A percentile compares a stretch with the other conserved stretches of the same genome.
Conservation (phyloP, 2,329 filamentous ascomycete genomes). For the Sclerotinia sclerotiorum region DNA sequence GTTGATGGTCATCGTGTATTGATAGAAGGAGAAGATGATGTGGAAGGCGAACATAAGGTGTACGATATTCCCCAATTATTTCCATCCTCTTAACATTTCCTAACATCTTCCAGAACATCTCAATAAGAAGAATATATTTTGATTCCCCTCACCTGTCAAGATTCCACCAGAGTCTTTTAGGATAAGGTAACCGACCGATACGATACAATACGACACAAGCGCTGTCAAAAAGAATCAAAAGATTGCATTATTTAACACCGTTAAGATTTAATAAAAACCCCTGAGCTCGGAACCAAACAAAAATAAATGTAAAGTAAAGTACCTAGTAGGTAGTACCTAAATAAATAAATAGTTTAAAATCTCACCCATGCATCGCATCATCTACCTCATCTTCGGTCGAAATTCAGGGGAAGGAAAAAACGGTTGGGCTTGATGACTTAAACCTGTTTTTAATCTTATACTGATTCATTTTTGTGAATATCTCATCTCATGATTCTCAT, state of each 20-base stretch:
- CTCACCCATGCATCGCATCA: neutral
- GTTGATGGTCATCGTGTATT: slow-evolving; percentile 70
- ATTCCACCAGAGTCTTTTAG: neutral
- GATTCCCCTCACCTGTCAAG: neutral
- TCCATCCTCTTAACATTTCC: neutral
- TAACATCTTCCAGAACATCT: slow-evolving; percentile 22
- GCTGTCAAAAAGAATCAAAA: slow-evolving; percentile 3
- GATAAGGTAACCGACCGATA: neutral
- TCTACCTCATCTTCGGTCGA: too few species aligned
- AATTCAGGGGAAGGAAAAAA: slow-evolving; percentile 4
- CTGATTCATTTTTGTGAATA: neutral
- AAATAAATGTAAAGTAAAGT: neutral
- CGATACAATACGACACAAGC: neutral
- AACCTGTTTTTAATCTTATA: neutral
- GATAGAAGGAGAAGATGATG: slow-evolving; percentile 71
- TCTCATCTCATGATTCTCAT: neutral
- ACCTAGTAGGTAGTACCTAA: too few species aligned
- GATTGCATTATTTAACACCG: neutral
- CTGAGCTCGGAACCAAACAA: neutral
- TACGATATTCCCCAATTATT: slow-evolving; percentile 14
- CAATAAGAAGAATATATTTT: slow-evolving; percentile 6
- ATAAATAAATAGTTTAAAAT: slow-evolving; percentile 7
- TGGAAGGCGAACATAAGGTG: slow-evolving; percentile 27
- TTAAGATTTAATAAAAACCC: neutral
- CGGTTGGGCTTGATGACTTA: neutral